phyloP scores from a whole-genome alignment of 2,329 filamentous ascomycete species.

The Geosmithia putterillii region DNA sequence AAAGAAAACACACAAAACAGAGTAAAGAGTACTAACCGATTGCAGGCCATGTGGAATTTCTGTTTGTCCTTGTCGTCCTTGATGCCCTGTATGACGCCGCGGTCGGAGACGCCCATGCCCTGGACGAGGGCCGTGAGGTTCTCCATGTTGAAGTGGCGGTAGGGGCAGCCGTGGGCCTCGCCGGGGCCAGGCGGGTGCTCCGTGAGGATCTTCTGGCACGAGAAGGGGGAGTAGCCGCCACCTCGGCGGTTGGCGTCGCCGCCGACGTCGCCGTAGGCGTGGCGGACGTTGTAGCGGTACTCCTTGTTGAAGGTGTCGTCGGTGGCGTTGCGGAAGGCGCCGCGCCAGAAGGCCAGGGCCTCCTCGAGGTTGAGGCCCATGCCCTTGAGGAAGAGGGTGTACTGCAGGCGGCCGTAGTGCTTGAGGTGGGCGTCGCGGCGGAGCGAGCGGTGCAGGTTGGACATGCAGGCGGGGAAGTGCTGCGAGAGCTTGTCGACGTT shows the following conservation, averaged over 20 bases:
- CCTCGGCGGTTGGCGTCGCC: constrained; percentile 81
- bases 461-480: constrained; percentile 90
- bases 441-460: constrained; percentile 73
- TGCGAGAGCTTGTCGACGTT: constrained; percentile 69
- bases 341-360: constrained; percentile 82
- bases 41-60: constrained; percentile 91
- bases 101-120: constrained; percentile 66
- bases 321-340: constrained; percentile 71
- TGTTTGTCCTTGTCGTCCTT: constrained; percentile 81
- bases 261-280: constrained; percentile 88
- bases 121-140: constrained; percentile 72
- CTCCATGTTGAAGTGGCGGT: constrained; percentile 80
- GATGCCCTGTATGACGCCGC: constrained; percentile 65
- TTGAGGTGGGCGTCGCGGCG: constrained; percentile 85
- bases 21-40: constrained; percentile 44
- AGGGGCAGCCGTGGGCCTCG: constrained; percentile 92
- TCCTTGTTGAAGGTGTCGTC: constrained; percentile 97
- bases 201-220: constrained; percentile 87
- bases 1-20: neutral
- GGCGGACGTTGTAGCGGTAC: constrained; percentile 94
- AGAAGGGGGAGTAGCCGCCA: constrained; percentile 80
- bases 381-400: constrained; percentile 92
- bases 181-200: constrained; percentile 79
- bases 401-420: constrained; percentile 86
- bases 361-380: constrained; percentile 89